Percentiles rank a stretch among this genome's conserved stretches.
These are phyloP conservation scores for Ilyonectria mors-panacis DNA, from an alignment of 2,329 filamentous ascomycete species.

Conservation along the genomic window DNA sequence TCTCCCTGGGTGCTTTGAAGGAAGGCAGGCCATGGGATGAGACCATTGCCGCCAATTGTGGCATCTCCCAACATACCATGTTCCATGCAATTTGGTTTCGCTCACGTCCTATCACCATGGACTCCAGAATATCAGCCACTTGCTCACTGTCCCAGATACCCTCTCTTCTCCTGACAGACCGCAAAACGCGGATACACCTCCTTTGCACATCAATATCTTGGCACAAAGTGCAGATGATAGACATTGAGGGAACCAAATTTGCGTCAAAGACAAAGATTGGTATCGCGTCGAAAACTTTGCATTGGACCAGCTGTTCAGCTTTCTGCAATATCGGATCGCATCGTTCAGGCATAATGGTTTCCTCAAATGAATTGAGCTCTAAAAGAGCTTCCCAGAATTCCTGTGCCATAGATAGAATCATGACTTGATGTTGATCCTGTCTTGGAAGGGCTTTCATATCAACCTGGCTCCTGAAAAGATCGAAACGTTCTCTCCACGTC, in stretches of 20 bases:
- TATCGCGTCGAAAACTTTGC: too few species aligned
- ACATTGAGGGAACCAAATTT: background rate
- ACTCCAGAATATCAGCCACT: background rate
- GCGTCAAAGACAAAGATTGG: background rate
- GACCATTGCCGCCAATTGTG: too few species aligned
- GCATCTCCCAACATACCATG: too few species aligned
- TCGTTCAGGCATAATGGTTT: background rate
- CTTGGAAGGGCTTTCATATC: background rate
- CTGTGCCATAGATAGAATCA: background rate
- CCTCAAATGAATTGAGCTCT: background rate
- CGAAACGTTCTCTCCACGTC: slow-evolving; percentile 2
- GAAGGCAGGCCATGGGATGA: too few species aligned
- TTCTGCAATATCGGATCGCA: background rate
- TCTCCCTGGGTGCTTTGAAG: too few species aligned
- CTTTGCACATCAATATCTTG: background rate
- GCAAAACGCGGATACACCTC: background rate
- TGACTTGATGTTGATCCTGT: background rate
- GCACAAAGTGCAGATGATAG: background rate
- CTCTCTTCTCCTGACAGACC: background rate
- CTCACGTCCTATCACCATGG: background rate
- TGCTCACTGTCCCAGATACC: slow-evolving; percentile 12
- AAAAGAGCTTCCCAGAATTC: background rate
- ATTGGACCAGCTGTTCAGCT: background rate
- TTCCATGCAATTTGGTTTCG: too few species aligned
- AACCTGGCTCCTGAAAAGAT: background rate